Percentiles rank a stretch among this genome's conserved stretches.
Conservation (phyloP, 139 green algal genomes). For the Asterochloris sp. region DNA sequence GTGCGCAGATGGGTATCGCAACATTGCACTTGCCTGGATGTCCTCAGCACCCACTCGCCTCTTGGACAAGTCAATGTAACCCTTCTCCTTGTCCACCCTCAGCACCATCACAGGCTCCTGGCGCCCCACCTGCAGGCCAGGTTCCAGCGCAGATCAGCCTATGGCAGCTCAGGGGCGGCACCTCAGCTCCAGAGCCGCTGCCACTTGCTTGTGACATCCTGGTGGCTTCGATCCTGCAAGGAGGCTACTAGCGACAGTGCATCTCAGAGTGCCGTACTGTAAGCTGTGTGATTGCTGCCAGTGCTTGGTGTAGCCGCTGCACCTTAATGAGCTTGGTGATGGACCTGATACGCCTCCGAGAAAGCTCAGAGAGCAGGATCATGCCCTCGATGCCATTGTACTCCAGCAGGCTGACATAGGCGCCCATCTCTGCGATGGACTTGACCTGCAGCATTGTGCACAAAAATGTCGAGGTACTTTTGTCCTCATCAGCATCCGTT, state of each 20-base stretch:
- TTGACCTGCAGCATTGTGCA: conserved; percentile 59
- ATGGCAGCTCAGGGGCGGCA: background rate
- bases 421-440: conserved; percentile 97
- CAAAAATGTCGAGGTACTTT: background rate
- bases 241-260: too few relatives aligned
- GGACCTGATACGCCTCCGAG: conserved; percentile 93
- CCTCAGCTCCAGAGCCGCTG: background rate
- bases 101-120: conserved; percentile 99
- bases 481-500: too few relatives aligned
- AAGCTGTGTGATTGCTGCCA: background rate
- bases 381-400: conserved; percentile 95
- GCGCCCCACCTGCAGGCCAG: conserved; percentile 72
- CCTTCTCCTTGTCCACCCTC: conserved; percentile 99
- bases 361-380: conserved; percentile 99
- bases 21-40: conserved; percentile 33
- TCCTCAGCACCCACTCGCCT: conserved; percentile 94
- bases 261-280: background rate
- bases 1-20: too few relatives aligned
- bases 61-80: conserved; percentile 99
- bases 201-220: background rate
- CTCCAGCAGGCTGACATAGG: conserved; percentile 95
- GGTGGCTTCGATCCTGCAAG: background rate
- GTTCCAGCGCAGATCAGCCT: background rate
- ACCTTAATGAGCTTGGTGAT: conserved; percentile 99
- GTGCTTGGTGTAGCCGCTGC: background rate